Percentiles rank a stretch among this genome's conserved stretches.
Conservation (phyloP, 2,329 filamentous ascomycete species). For the Lasiodiplodia sp. region DNA sequence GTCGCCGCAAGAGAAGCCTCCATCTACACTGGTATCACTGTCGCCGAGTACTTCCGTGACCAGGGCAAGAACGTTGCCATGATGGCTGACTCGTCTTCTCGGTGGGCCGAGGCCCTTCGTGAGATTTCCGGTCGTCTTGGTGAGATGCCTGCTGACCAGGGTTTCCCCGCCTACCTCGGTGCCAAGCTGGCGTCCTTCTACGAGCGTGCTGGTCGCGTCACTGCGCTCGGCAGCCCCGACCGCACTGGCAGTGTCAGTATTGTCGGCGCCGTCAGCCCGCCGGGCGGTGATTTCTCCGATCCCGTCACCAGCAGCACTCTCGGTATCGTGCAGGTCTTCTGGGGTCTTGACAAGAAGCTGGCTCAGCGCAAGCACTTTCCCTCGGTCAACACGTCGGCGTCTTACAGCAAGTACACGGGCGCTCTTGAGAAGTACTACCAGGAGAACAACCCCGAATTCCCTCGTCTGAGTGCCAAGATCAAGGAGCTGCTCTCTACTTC, state of each 20-base stretch:
- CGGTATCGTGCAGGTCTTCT: conserved; percentile 98
- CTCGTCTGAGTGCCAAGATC: conserved; percentile 88
- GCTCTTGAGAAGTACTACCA: conserved; percentile 93
- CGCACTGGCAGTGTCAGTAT: conserved; percentile 94
- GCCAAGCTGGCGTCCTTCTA: conserved; percentile 99
- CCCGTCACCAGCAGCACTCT: conserved; percentile 94
- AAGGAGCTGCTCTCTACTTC: conserved; percentile 93
- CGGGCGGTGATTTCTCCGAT: conserved; percentile 98
- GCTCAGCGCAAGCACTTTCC: conserved; percentile 99
- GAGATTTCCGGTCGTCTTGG: conserved; percentile 98
- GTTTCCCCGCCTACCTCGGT: conserved; percentile 96
- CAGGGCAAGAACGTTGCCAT: conserved; percentile 97
- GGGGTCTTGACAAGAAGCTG: conserved; percentile 99
- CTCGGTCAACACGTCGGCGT: conserved; percentile 92
- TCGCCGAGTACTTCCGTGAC: conserved; percentile 96
- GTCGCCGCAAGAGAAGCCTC: conserved; percentile 98
- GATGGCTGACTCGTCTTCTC: conserved; percentile 99
- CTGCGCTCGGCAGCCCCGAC: conserved; percentile 85
- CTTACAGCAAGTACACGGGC: conserved; percentile 95
- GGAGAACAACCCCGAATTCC: conserved; percentile 93
- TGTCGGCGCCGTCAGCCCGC: conserved; percentile 95
- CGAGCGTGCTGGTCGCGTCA: conserved; percentile 91
- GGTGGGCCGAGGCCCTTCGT: conserved; percentile 98
- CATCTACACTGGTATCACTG: conserved; percentile 96
- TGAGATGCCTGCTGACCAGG: conserved; percentile 99